Base-by-base conservation (phyloP, 2,329 filamentous ascomycete genomes). In the Fusarium torulosum region DNA sequence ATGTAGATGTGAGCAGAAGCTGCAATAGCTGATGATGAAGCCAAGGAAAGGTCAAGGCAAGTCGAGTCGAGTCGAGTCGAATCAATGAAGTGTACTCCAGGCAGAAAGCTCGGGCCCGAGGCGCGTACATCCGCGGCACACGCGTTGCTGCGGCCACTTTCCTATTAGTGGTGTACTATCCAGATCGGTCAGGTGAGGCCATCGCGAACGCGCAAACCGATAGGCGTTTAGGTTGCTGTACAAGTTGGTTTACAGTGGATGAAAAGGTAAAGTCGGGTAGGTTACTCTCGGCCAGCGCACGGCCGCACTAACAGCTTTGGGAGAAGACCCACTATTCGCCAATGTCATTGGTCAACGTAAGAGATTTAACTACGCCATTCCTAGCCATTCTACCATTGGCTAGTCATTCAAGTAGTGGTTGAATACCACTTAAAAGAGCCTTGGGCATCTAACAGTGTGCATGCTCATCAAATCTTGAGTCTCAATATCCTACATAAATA, bases 11-110 rank as follows among this genome's bases (percentile, higher is more conserved):
- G 43, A 25, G 43, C 52, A 38, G 62, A 63, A 51, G 52, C 29
- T 38, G 47, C 37, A 53, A 41, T 66, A 58, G 51, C 42, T 44
- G 54, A 45, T 68, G 47, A 49, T 67, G 46, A 42, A 42, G 20
- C 29, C 31, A 45, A 46, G 49, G 21, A 42, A 42, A 55, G 41
- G 44, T 51, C 25, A 15, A 15, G 29, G 11, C 13, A 6, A 13
- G 25, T 44, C 17, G 41, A 40, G 49, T 27, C 14, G 61, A 7
- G n/a, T 42, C 50, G 43, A 35, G 52, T 29, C 27, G 27, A 29
- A 29, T 65, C 63, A 38, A 47, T 17, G 23, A 31, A 31, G 35
- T 25, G 51, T 66, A 40, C 8, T 35, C 21, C 56, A 51, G 23
- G 23, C 44, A 58, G 27, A 42, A 44, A 38, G 51, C 49, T 54